Evolutionary conservation across 2,329 filamentous ascomycete genomes (phyloP).

Genomic region (Metarhizium robertsii): DNA sequence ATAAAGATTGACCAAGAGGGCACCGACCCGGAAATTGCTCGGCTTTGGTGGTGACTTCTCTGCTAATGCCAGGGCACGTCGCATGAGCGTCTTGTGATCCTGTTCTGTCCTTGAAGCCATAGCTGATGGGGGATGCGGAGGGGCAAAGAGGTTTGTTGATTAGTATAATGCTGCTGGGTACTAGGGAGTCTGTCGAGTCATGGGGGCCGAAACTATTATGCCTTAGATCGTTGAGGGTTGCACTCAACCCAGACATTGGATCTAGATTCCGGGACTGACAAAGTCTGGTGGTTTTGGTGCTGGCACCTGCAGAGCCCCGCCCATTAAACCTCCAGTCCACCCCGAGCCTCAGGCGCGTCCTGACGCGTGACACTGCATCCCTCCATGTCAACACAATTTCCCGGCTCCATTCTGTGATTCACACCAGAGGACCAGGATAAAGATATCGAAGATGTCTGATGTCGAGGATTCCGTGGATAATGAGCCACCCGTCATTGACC

Average conservation of each 20-base stretch:
- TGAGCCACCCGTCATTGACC: constrained; percentile 57
- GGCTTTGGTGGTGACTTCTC: constrained; percentile 73
- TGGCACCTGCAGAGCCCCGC: background rate
- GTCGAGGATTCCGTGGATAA: constrained; percentile 44
- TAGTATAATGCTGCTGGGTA: no score
- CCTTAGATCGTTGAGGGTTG: background rate
- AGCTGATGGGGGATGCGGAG: background rate
- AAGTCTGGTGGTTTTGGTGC: background rate
- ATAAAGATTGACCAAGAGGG: constrained; percentile 60
- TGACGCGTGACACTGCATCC: constrained; percentile 8
- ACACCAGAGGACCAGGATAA: background rate
- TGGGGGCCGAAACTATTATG: background rate
- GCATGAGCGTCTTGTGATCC: constrained; percentile 48
- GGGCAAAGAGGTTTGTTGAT: background rate
- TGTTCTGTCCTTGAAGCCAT: constrained; percentile 17
- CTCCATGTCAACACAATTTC: background rate
- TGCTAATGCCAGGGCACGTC: constrained; percentile 65
- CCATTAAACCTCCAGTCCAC: constrained; percentile 5
- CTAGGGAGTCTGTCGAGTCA: background rate
- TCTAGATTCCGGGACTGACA: background rate
- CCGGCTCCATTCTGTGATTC: background rate
- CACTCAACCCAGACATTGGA: background rate
- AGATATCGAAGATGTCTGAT: constrained; percentile 30
- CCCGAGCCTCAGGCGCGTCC: constrained; percentile 3
- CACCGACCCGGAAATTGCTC: constrained; percentile 89